These are phyloP conservation scores for Trifolium dubium DNA, from an alignment of 306 rosid genomes.

Conservation along the genomic window DNA sequence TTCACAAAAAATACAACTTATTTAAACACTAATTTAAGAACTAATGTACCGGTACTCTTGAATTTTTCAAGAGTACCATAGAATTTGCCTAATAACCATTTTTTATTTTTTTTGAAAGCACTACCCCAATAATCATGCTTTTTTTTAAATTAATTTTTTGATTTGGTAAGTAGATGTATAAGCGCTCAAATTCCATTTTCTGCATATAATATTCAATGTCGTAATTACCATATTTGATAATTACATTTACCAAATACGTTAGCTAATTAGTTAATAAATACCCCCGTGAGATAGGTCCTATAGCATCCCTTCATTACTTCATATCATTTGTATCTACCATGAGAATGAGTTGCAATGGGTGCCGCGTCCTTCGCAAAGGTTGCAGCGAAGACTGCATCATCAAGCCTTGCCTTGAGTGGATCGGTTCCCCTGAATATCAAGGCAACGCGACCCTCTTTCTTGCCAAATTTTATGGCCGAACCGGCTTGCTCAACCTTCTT, in stretches of 20 bases:
- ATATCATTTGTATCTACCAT: constrained; percentile 10
- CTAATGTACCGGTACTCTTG: no score
- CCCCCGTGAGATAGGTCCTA: not conserved
- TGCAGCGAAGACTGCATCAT: constrained; percentile 61
- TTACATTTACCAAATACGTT: not conserved
- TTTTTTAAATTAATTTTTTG: no score
- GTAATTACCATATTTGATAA: not conserved
- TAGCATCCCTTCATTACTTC: not conserved
- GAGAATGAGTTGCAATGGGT: constrained; percentile 79
- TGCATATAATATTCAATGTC: no score
- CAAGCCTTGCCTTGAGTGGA: constrained; percentile 70
- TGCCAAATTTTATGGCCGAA: constrained; percentile 80
- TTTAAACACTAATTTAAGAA: no score
- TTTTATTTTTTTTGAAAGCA: not conserved
- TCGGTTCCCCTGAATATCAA: constrained; percentile 62
- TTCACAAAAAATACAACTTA: no score
- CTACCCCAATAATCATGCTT: not conserved
- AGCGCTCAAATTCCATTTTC: no score
- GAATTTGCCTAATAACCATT: no score
- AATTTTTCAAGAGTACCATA: no score
- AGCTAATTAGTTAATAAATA: not conserved
- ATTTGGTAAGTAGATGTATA: no score
- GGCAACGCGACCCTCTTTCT: constrained; percentile 80
- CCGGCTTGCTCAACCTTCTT: constrained; percentile 73
- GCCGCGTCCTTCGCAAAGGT: constrained; percentile 74